A percentile compares a stretch with the other conserved stretches of the same genome.
Evolutionary conservation across 768 basidiomycete species (phyloP).

Genomic region (Postia placenta): DNA sequence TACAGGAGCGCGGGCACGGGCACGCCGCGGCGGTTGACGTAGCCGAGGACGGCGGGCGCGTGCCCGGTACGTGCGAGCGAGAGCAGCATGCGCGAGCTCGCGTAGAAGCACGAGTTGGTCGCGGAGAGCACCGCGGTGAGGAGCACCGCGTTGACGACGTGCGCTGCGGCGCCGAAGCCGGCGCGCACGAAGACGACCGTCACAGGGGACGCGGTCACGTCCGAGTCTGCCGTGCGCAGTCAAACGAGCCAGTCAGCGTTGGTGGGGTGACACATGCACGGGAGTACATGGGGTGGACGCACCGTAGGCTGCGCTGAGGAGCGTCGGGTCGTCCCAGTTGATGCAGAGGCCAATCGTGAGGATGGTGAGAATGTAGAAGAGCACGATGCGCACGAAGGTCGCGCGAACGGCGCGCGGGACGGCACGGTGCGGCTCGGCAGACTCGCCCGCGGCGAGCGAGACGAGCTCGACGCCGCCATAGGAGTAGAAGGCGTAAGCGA

Average conservation of each 20-base stretch:
- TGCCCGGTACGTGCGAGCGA: slow-evolving; percentile 60
- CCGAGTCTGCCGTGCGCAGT: slow-evolving; percentile 38
- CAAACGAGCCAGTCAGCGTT: not conserved
- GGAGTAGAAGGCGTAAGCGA: slow-evolving; percentile 68
- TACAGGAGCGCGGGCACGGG: slow-evolving; percentile 48
- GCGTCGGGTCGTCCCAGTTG: slow-evolving; percentile 49
- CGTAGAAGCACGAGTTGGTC: slow-evolving; percentile 63
- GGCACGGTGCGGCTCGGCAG: slow-evolving; percentile 52
- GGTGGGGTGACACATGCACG: not conserved
- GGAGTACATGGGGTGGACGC: not conserved
- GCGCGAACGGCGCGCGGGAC: slow-evolving; percentile 51
- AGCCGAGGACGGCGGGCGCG: slow-evolving; percentile 59
- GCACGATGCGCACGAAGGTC: slow-evolving; percentile 58
- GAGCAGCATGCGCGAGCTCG: slow-evolving; percentile 53
- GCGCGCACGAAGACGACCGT: slow-evolving; percentile 60
- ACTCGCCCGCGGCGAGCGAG: slow-evolving; percentile 68
- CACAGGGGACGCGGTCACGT: slow-evolving; percentile 54
- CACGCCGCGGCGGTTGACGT: slow-evolving; percentile 58
- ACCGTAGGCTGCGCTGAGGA: slow-evolving; percentile 38
- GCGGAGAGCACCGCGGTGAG: slow-evolving; percentile 61
- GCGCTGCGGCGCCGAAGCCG: slow-evolving; percentile 53
- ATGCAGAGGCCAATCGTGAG: slow-evolving; percentile 62
- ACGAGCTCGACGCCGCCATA: slow-evolving; percentile 68
- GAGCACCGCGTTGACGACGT: slow-evolving; percentile 62
- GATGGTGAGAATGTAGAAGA: slow-evolving; percentile 62